These are phyloP conservation scores for Neurospora discreta DNA, from an alignment of 495 filamentous ascomycete species.

Conservation along the genomic window DNA sequence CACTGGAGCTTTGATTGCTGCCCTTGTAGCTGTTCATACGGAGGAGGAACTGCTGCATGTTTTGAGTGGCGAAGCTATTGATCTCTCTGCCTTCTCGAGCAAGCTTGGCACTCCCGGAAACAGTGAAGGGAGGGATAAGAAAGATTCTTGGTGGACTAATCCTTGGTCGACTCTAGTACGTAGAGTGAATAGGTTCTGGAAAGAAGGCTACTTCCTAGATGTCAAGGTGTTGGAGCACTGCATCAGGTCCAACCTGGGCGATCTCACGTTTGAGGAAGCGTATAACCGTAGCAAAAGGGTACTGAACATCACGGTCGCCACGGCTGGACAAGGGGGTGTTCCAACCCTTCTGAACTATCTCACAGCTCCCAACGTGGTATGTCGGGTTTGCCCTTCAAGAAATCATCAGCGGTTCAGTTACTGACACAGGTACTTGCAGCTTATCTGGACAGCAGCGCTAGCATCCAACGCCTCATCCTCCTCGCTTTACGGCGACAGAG, in stretches of 20 bases:
- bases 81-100: slow-evolving; percentile 65
- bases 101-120: slow-evolving; percentile 15
- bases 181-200: slow-evolving; percentile 52
- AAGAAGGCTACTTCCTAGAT: slow-evolving; percentile 76
- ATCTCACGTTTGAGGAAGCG: slow-evolving; percentile 90
- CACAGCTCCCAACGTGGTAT: slow-evolving; percentile 85
- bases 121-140: slow-evolving; percentile 2
- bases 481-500: slow-evolving; percentile 45
- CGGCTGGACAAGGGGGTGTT: slow-evolving; percentile 58
- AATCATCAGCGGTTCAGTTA: background rate
- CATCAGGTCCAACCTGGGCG: slow-evolving; percentile 74
- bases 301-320: slow-evolving; percentile 84
- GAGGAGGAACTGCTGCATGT: slow-evolving; percentile 75
- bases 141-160: slow-evolving; percentile 26
- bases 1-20: slow-evolving; percentile 83
- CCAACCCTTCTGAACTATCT: slow-evolving; percentile 87
- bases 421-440: slow-evolving; percentile 22
- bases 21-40: slow-evolving; percentile 77
- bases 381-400: slow-evolving; percentile 19
- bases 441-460: slow-evolving; percentile 89
- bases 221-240: slow-evolving; percentile 73
- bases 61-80: slow-evolving; percentile 67
- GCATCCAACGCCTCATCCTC: slow-evolving; percentile 77
- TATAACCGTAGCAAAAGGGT: slow-evolving; percentile 77
- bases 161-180: slow-evolving; percentile 45